A percentile compares a stretch with the other conserved stretches of the same genome.
Evolutionary conservation across 345 rosid species (phyloP).

Genomic region (Hypericum androsaemum): DNA sequence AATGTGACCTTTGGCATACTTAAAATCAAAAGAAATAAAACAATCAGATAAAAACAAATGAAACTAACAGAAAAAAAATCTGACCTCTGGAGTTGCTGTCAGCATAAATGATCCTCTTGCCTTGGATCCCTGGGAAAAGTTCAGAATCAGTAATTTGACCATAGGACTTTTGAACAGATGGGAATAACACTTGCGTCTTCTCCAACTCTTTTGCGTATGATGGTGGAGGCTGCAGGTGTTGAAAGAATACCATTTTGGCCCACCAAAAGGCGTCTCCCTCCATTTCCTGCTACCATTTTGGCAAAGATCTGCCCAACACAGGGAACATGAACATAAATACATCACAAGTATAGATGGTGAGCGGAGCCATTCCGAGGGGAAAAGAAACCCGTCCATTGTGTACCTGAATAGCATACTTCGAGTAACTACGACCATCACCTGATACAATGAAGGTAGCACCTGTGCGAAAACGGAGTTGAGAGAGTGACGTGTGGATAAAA

Average conservation of each 20-base stretch:
- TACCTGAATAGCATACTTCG: slow-evolving; percentile 96
- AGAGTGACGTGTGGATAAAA: too few species aligned
- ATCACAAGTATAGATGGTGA: too few species aligned
- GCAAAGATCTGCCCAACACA: slow-evolving; percentile 58
- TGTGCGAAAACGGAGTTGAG: too few species aligned
- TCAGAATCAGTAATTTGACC: slow-evolving; percentile 3
- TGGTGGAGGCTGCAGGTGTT: slow-evolving; percentile 98
- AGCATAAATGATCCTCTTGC: slow-evolving; percentile 90
- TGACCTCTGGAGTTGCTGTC: slow-evolving; percentile 95
- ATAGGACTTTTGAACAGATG: too few species aligned
- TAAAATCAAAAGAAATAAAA: not conserved
- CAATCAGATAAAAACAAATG: not conserved
- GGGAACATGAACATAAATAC: not conserved
- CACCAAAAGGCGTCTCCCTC: slow-evolving; percentile 87
- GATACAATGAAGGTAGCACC: slow-evolving; percentile 97
- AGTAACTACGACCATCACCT: slow-evolving; percentile 97
- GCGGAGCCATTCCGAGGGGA: too few species aligned
- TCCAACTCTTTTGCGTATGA: slow-evolving; percentile 87
- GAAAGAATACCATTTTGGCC: slow-evolving; percentile 93
- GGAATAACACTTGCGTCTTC: slow-evolving; percentile 73
- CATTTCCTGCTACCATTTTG: slow-evolving; percentile 95
- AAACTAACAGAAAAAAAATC: not conserved
- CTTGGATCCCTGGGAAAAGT: slow-evolving; percentile 69
- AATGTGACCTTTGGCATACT: too few species aligned
- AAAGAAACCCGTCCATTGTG: too few species aligned